These are phyloP conservation scores for Colletotrichum sp. DNA, from an alignment of 2,329 filamentous ascomycete species.

Conservation along the genomic window DNA sequence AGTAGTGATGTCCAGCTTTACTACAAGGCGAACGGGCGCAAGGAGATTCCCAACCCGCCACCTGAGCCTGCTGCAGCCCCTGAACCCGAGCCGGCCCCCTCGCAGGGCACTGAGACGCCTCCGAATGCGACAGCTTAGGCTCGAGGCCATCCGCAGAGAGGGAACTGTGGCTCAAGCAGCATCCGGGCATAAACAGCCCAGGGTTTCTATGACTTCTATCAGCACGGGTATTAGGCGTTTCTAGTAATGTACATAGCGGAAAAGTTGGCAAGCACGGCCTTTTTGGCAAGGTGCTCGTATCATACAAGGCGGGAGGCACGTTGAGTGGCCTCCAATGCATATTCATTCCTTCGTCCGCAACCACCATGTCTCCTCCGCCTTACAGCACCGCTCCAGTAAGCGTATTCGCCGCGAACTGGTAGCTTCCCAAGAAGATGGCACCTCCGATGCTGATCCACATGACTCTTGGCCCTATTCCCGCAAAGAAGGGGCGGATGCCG, in stretches of 20 bases:
- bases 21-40: slow-evolving; percentile 92
- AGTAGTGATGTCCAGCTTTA: slow-evolving; percentile 90
- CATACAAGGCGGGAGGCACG: slow-evolving; percentile 7
- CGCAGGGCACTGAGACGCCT: slow-evolving; percentile 13
- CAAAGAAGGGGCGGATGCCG: slow-evolving; percentile 74
- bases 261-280: slow-evolving; percentile 12
- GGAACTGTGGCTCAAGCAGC: not conserved
- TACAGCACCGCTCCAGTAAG: slow-evolving; percentile 49
- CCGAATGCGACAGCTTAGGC: not conserved
- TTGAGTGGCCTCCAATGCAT: slow-evolving; percentile 1
- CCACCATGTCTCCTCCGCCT: not conserved
- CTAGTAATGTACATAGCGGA: slow-evolving; percentile 20
- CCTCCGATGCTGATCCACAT: slow-evolving; percentile 96
- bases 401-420: slow-evolving; percentile 85
- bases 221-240: slow-evolving; percentile 17
- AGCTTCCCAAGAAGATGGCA: slow-evolving; percentile 92
- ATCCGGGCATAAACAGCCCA: not conserved
- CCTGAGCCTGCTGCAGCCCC: slow-evolving; percentile 5
- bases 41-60: slow-evolving; percentile 54
- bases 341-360: not conserved
- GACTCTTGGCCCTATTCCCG: slow-evolving; percentile 79
- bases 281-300: not conserved
- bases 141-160: not conserved
- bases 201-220: slow-evolving; percentile 6
- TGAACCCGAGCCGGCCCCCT: slow-evolving; percentile 7